Conservation (phyloP, 352 stramenopile genomes). For the Pythium utonaiense region DNA sequence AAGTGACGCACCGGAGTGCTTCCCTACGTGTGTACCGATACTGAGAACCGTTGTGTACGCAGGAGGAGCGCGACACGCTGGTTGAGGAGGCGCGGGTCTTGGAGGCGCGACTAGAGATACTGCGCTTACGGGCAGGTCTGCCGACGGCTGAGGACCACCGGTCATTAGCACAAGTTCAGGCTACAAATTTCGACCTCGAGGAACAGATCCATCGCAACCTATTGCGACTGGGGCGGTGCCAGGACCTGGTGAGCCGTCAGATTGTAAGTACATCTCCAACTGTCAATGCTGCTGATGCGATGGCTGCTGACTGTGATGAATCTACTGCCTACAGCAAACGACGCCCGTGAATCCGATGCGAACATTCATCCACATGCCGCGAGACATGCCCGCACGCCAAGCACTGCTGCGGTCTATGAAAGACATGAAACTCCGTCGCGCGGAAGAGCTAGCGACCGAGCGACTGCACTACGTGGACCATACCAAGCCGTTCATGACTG, state of each 20-base stretch:
- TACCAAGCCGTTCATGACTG: constrained; percentile 28
- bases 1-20: too few species aligned
- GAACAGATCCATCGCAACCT: constrained; percentile 21
- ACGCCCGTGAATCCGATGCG: constrained; percentile 3
- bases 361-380: constrained; percentile 8
- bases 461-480: constrained; percentile 34
- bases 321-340: constrained; percentile 7
- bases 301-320: background rate
- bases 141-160: constrained; percentile 16
- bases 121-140: constrained; percentile 14
- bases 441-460: constrained; percentile 31
- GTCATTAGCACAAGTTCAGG: constrained; percentile 11
- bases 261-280: background rate
- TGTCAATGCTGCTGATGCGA: background rate
- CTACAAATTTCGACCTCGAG: constrained; percentile 16
- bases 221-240: constrained; percentile 10
- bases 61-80: constrained; percentile 20
- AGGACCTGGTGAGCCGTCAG: constrained; percentile 18
- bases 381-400: background rate
- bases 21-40: too few species aligned
- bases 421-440: constrained; percentile 34
- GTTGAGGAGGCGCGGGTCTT: constrained; percentile 10
- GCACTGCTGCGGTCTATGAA: constrained; percentile 19
- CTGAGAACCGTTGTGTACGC: background rate
- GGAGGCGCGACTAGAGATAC: constrained; percentile 16